Base-by-base conservation (phyloP, 169 alveolate species). In the Cryptosporidium parvum region DNA sequence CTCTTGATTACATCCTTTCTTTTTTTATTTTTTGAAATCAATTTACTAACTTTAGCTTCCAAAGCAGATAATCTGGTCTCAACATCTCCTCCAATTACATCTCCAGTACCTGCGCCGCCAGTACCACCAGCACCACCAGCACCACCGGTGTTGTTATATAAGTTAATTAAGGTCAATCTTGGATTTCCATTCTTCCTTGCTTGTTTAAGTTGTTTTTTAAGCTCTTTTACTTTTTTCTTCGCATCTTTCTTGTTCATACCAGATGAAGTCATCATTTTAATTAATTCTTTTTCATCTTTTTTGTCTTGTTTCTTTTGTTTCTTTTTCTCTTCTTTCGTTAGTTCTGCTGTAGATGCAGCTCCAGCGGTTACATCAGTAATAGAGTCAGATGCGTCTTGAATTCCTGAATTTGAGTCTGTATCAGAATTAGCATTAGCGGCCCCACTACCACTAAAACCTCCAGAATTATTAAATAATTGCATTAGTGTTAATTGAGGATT, bases 221-320 rank as follows among this genome's bases (percentile, higher is more conserved):
- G 59, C 16, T 51, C 53, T 29, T 73, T 73, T 4, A 73, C 14
- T 23, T 33, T 59, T 5, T 29, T 33, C 53, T 73, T 73, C 10
- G 71, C 69, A 0, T 73, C 71, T 2, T n/a, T 73, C 23, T 73
- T 56, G 6, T 0, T 18, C 44, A 53, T 37, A 0, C 86, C 86
- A 31, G 72, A 26, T 21, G 35, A 23, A 18, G 56, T 14, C 3
- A 53, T 3, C 44, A 14, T 37, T 0, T 56, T 5, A 3, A 8
- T 29, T 18, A 73, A 10, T 10, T 2, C 21, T 58, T 73, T 56
- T 33, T 26, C 72, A 56, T 73, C 71, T 18, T 31, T 2, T 39
- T 73, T 73, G 35, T 73, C 86, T 14, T 73, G 86, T 39, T 73
- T 52, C 68, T 73, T 73, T 69, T 73, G 86, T n/a, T 14, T 1